Conservation (phyloP, 2,329 filamentous ascomycete species). For the Pseudofabraea citricarpa region DNA sequence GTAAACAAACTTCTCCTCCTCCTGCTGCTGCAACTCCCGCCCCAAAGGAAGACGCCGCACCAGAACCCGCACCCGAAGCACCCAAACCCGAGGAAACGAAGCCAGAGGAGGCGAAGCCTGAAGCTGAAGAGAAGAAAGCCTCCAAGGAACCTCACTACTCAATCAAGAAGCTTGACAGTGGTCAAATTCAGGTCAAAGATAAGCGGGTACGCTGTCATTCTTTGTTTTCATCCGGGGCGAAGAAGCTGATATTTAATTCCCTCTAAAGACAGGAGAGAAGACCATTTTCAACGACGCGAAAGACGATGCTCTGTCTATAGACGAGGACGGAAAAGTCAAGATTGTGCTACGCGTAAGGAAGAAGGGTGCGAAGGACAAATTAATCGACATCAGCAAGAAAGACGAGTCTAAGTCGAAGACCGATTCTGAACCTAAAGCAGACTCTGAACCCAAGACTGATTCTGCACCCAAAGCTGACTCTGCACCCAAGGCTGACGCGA, state of each 20-base stretch:
- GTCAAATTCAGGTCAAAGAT: not conserved
- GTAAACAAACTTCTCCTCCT: too few species aligned
- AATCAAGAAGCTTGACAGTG: not conserved
- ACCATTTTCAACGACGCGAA: not conserved
- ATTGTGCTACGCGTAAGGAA: not conserved
- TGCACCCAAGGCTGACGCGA: not conserved
- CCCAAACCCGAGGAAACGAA: too few species aligned
- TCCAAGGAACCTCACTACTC: not conserved
- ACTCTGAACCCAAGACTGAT: too few species aligned
- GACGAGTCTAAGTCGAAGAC: too few species aligned
- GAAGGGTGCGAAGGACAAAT: not conserved
- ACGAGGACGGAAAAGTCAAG: not conserved
- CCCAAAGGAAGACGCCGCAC: too few species aligned
- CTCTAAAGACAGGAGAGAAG: not conserved
- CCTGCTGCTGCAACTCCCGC: too few species aligned
- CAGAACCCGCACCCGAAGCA: too few species aligned
- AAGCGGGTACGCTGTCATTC: not conserved
- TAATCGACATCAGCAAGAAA: too few species aligned
- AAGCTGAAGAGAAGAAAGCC: not conserved
- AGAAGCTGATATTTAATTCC: not conserved
- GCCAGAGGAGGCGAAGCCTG: not conserved
- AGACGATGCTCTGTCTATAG: not conserved
- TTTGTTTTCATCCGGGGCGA: not conserved
- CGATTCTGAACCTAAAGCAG: too few species aligned
- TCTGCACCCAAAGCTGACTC: too few species aligned